A percentile compares a stretch with the other conserved stretches of the same genome.
phyloP scores from a whole-genome alignment of 2,329 filamentous ascomycete species.

The Hortaea werneckii region DNA sequence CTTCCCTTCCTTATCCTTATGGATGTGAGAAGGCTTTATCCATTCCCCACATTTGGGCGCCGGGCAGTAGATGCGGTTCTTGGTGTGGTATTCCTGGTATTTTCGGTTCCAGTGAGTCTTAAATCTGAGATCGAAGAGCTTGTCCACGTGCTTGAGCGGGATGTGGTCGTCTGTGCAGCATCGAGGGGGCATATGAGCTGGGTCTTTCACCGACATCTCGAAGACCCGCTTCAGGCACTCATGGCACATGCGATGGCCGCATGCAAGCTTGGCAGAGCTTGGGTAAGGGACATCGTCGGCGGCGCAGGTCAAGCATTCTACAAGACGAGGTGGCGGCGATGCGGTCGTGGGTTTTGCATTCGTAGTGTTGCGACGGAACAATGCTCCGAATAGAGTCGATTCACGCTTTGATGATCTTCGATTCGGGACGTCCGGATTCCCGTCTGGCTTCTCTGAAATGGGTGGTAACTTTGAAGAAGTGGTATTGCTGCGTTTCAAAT shows the following conservation, averaged over 20 bases:
- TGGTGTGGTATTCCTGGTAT: slow-evolving; percentile 64
- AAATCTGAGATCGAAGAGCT: slow-evolving; percentile 62
- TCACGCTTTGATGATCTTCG: slow-evolving; percentile 16
- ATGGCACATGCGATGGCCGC: slow-evolving; percentile 73
- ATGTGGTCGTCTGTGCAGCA: slow-evolving; percentile 70
- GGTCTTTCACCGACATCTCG: slow-evolving; percentile 63
- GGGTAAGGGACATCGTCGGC: slow-evolving; percentile 53
- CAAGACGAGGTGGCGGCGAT: slow-evolving; percentile 11
- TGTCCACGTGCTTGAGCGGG: slow-evolving; percentile 64
- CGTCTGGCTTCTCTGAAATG: slow-evolving; percentile 14
- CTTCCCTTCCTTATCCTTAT: slow-evolving; percentile 42
- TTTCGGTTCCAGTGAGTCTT: slow-evolving; percentile 74
- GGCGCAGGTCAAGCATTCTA: slow-evolving; percentile 63
- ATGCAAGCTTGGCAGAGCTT: slow-evolving; percentile 61
- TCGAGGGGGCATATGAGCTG: slow-evolving; percentile 71
- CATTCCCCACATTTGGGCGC: slow-evolving; percentile 62
- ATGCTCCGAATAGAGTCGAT: slow-evolving; percentile 13
- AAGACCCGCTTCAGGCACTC: slow-evolving; percentile 66
- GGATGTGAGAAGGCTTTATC: slow-evolving; percentile 65
- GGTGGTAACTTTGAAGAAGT: slow-evolving; percentile 12
- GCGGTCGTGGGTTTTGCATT: slow-evolving; percentile 3
- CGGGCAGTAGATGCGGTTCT: slow-evolving; percentile 70
- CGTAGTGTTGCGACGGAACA: slow-evolving; percentile 16
- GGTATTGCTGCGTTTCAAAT: slow-evolving; percentile 11
- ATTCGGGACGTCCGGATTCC: slow-evolving; percentile 11